Evolutionary conservation across 768 basidiomycete genomes (phyloP).

Genomic region (button mushroom (Agaricus bisporus)): DNA sequence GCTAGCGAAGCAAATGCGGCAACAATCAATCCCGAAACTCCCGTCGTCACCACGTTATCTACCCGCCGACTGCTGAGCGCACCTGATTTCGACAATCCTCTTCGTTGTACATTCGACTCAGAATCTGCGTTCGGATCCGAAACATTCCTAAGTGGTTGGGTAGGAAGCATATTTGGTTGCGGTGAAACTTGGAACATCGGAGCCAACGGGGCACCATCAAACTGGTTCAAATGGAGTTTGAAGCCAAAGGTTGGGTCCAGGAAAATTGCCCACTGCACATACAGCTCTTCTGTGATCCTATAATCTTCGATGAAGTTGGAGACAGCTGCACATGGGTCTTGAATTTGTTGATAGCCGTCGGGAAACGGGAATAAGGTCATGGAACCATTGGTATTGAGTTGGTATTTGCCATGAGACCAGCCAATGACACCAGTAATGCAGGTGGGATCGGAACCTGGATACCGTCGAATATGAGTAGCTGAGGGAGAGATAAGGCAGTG

Average conservation of each 20-base stretch:
- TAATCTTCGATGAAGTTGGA: slow-evolving; percentile 87
- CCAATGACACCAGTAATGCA: slow-evolving; percentile 87
- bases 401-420: slow-evolving; percentile 86
- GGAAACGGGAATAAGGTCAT: slow-evolving; percentile 66
- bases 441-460: slow-evolving; percentile 67
- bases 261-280: slow-evolving; percentile 65
- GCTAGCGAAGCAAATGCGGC: slow-evolving; percentile 22
- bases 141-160: slow-evolving; percentile 54
- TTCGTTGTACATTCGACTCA: slow-evolving; percentile 11
- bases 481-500: neutral
- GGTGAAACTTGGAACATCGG: slow-evolving; percentile 62
- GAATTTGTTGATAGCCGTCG: slow-evolving; percentile 93
- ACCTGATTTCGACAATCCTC: slow-evolving; percentile 17
- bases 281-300: slow-evolving; percentile 62
- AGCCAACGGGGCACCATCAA: slow-evolving; percentile 70
- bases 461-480: neutral
- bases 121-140: slow-evolving; percentile 17
- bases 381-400: slow-evolving; percentile 69
- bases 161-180: slow-evolving; percentile 86
- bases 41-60: slow-evolving; percentile 19
- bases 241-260: slow-evolving; percentile 52
- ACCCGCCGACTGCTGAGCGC: slow-evolving; percentile 20
- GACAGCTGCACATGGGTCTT: slow-evolving; percentile 85
- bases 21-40: slow-evolving; percentile 23
- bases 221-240: slow-evolving; percentile 74